phyloP scores from a whole-genome alignment of 129 eudicot species.

The Sambucus nigra region DNA sequence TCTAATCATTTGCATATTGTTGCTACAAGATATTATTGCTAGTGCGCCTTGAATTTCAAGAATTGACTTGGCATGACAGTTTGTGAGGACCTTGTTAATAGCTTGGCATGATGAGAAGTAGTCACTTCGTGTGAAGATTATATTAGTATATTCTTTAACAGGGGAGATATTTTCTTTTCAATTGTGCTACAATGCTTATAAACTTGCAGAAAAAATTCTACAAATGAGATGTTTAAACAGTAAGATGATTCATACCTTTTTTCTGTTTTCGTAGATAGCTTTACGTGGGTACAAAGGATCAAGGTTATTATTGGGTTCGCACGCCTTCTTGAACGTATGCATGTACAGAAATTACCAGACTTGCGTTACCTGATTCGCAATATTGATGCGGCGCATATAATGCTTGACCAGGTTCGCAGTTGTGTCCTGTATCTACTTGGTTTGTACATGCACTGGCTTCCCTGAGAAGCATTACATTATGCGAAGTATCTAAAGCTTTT shows the following conservation, averaged over 20 bases:
- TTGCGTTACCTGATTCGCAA: conserved; percentile 1
- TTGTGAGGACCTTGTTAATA: too few relatives aligned
- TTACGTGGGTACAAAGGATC: conserved; percentile 4
- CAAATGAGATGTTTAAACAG: not conserved
- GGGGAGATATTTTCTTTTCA: too few relatives aligned
- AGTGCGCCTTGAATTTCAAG: too few relatives aligned
- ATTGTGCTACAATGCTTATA: too few relatives aligned
- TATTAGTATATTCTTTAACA: too few relatives aligned
- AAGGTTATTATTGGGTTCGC: conserved; percentile 3
- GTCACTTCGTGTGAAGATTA: too few relatives aligned
- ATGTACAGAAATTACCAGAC: not conserved
- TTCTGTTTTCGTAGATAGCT: not conserved
- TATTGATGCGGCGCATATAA: not conserved
- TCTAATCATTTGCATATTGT: too few relatives aligned
- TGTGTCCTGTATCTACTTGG: not conserved
- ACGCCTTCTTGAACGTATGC: not conserved
- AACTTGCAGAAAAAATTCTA: too few relatives aligned
- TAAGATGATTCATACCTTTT: not conserved
- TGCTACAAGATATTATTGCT: too few relatives aligned
- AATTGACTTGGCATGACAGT: too few relatives aligned
- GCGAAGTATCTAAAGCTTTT: not conserved
- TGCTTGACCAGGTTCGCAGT: not conserved
- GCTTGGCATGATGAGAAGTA: too few relatives aligned
- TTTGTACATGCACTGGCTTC: not conserved
- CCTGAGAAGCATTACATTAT: not conserved